Evolutionary conservation across 495 filamentous ascomycete genomes (phyloP).

Genomic region (Aspergillus taichungensis): DNA sequence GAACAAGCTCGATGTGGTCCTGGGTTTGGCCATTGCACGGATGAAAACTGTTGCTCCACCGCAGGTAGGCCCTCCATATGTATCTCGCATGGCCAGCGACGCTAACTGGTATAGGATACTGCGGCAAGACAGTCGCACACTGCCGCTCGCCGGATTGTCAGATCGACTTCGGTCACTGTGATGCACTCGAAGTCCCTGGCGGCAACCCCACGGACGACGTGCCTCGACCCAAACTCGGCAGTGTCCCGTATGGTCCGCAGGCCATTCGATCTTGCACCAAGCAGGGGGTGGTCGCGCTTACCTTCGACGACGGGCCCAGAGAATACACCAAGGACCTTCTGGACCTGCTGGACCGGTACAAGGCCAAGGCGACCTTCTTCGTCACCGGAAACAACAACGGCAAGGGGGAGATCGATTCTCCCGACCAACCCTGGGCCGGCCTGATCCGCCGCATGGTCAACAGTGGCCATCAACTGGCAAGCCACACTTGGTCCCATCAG

Average conservation of each 20-base stretch:
- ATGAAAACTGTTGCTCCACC: constrained; percentile 54
- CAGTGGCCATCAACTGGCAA: constrained; percentile 74
- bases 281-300: constrained; percentile 59
- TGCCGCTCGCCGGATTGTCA: constrained; percentile 65
- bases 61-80: constrained; percentile 40
- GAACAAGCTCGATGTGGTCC: constrained; percentile 30
- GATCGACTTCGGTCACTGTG: constrained; percentile 58
- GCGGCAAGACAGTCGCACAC: constrained; percentile 51
- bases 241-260: constrained; percentile 48
- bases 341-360: constrained; percentile 55
- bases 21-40: constrained; percentile 40
- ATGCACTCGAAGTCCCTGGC: constrained; percentile 54
- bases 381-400: constrained; percentile 66
- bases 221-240: constrained; percentile 49
- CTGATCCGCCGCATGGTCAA: constrained; percentile 61
- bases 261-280: constrained; percentile 59
- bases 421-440: constrained; percentile 43
- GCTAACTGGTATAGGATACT: constrained; percentile 36
- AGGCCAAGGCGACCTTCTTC: constrained; percentile 71
- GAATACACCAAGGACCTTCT: constrained; percentile 61
- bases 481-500: constrained; percentile 80
- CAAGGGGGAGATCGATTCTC: constrained; percentile 62
- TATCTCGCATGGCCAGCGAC: neutral
- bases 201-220: constrained; percentile 53
- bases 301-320: constrained; percentile 72